Percentiles rank a stretch among this genome's conserved stretches.
Evolutionary conservation across 352 stramenopile species (phyloP).

Genomic region (Phytopythium kandeliae): DNA sequence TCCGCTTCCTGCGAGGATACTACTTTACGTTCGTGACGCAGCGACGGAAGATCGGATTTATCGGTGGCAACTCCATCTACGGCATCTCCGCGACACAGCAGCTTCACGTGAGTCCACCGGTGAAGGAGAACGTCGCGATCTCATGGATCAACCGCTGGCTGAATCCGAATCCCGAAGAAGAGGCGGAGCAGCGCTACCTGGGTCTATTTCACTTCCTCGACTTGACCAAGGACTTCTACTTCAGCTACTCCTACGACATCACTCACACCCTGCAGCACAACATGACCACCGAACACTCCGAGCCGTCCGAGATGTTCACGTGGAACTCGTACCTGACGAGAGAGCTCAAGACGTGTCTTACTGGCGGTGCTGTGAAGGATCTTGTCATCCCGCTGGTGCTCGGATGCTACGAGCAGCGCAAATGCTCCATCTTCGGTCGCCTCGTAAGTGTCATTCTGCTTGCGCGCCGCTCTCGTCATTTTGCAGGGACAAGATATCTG

Average conservation of each 20-base stretch:
- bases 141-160: slow-evolving; percentile 79
- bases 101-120: slow-evolving; percentile 68
- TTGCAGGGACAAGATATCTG: slow-evolving; percentile 98
- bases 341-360: slow-evolving; percentile 88
- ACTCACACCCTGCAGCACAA: slow-evolving; percentile 97
- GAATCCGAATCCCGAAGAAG: slow-evolving; percentile 76
- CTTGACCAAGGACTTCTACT: slow-evolving; percentile 99
- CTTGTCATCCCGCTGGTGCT: slow-evolving; percentile 90
- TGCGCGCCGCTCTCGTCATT: slow-evolving; percentile 95
- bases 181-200: slow-evolving; percentile 89
- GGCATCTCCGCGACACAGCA: slow-evolving; percentile 94
- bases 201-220: slow-evolving; percentile 98
- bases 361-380: slow-evolving; percentile 77
- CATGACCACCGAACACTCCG: slow-evolving; percentile 84
- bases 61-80: slow-evolving; percentile 97
- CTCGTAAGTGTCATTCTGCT: slow-evolving; percentile 96
- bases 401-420: slow-evolving; percentile 96
- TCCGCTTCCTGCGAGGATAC: slow-evolving; percentile 97
- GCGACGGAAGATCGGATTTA: slow-evolving; percentile 94
- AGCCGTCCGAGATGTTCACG: slow-evolving; percentile 92
- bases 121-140: slow-evolving; percentile 49
- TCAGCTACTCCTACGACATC: slow-evolving; percentile 98
- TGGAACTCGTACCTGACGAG: slow-evolving; percentile 97
- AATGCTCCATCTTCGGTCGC: slow-evolving; percentile 94
- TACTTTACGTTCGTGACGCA: slow-evolving; percentile 99